phyloP scores from a whole-genome alignment of 208 protist species.

The Willaertia magna region DNA sequence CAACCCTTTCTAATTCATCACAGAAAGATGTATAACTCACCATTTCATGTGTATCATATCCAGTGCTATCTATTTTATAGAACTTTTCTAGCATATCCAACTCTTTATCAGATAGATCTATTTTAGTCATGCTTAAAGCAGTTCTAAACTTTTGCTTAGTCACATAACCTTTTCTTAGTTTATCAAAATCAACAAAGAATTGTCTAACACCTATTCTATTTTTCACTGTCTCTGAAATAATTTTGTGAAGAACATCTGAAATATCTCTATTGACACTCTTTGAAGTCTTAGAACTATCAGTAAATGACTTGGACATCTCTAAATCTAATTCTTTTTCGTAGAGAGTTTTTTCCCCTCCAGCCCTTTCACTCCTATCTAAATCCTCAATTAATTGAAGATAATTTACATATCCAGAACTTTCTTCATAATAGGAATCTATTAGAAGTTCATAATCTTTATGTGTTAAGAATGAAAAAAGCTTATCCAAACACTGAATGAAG shows the following conservation, averaged over 20 bases:
- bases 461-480: background rate
- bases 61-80: conserved; percentile 27
- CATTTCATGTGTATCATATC: background rate
- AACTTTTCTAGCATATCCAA: conserved; percentile 6
- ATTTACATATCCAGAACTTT: background rate
- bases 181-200: conserved; percentile 64
- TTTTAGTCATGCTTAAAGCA: conserved; percentile 47
- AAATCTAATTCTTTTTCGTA: background rate
- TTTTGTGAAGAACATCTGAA: background rate
- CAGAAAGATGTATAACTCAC: conserved; percentile 20
- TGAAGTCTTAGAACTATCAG: background rate
- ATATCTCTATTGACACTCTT: background rate
- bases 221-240: background rate
- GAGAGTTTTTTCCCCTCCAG: background rate
- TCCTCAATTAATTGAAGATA: background rate
- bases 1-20: conserved; percentile 14
- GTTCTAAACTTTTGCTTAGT: conserved; percentile 42
- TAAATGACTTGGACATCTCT: background rate
- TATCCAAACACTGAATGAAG: background rate
- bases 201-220: conserved; percentile 44
- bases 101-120: conserved; percentile 20
- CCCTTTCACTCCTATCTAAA: background rate
- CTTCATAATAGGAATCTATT: background rate
- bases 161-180: conserved; percentile 48
- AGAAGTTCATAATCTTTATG: background rate